Evolutionary conservation across 2,329 filamentous ascomycete genomes (phyloP), one percentile per base, ranked within the genome.

Genomic region (Biscogniauxia sp.): DNA sequence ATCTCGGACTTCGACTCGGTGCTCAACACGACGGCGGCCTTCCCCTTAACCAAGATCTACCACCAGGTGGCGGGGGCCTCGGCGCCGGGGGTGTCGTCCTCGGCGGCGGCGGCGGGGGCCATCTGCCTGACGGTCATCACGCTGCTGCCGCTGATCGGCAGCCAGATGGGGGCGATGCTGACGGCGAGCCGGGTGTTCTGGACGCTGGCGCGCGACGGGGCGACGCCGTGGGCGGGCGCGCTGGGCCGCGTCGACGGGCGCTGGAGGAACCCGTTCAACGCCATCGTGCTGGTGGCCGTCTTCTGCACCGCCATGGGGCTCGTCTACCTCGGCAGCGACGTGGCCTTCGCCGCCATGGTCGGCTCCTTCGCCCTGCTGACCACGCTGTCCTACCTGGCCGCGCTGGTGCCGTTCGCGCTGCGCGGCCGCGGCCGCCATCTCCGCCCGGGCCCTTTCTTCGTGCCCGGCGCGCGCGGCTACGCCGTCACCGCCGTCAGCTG

Each of bases 21-120:
- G 7, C 76, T 79, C 19, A 75, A 77, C 59, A 81, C 80, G 32
- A 17, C 37, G 37, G 17, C 37, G 6, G 74, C 76, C 17, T 88
- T 87, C 66, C 88, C 89, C 0, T 83, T 90, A 13, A 84, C 86
- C 6, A 84, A 87, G 56, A 87, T 91, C 60, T 91, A 90, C 72
- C 78, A 71, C 25, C 84, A 87, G 71, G 84, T 83, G 0, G 86
- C 84, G 0, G 79, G 80, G 0, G 81, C 79, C 1, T 75, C 74
- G 0, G 76, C 76, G 0, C 15, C 37, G 13, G 37, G 37, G 2
- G 17, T n/a, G 15, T 45, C 37, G 2, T 13, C 83, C 0, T 86
- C 84, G 0, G 79, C 80, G 0, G 81, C 79, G 1, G 75, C 74
- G 0, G 77, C 76, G 0, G 84, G 82, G 0, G 80, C 84, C 0